Base-by-base conservation (phyloP, 139 green algal genomes). In the Astrephomene gubernaculifera region DNA sequence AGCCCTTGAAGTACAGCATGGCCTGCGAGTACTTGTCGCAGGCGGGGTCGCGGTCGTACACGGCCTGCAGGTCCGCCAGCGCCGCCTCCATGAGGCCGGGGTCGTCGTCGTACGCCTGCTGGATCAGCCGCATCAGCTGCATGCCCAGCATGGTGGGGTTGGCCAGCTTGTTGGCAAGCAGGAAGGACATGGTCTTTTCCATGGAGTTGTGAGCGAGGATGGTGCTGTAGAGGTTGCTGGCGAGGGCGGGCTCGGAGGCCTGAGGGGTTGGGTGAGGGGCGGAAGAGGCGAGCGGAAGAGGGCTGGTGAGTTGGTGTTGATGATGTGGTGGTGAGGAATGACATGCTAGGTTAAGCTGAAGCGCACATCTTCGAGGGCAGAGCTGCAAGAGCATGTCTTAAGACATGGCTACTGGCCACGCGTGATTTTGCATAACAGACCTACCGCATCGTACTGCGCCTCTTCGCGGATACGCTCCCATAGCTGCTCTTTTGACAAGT, bases 1-100 rank as follows among this genome's bases (percentile, higher is more conserved):
- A 99, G 33, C 97, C 96, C 90, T 99, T 99, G 90, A 97, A 99
- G 87, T 96, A 96, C 45, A 99, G 89, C 71, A 99, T 87, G 70
- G 90, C 94, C 86, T 72, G 76, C 6, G 60, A 60, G 79, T 96
- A 98, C 24, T 92, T 93, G 27, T 96, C 92, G 87, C 97, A 99
- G 4, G 97, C 98, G 8, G 97, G 96, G 88, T 99, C 96, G 22
- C 96, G 91, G 79, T 88, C 87, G 53, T 80, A 75, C 53, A 88
- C 82, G 0, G 87, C 87, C 64, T 98, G 90, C 67, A 98, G 71
- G 89, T 99, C 96, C 27, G 94, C 94, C 33, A 94, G 76, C 12
- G 68, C 86, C 8, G 93, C 89, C 31, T 96, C 93, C 10, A 98
- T 72, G 1, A 98, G 87, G 36, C 31, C 44, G 0, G 81, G 67